Evolutionary conservation across 306 rosid genomes (phyloP).

Genomic region (Betula pendula): DNA sequence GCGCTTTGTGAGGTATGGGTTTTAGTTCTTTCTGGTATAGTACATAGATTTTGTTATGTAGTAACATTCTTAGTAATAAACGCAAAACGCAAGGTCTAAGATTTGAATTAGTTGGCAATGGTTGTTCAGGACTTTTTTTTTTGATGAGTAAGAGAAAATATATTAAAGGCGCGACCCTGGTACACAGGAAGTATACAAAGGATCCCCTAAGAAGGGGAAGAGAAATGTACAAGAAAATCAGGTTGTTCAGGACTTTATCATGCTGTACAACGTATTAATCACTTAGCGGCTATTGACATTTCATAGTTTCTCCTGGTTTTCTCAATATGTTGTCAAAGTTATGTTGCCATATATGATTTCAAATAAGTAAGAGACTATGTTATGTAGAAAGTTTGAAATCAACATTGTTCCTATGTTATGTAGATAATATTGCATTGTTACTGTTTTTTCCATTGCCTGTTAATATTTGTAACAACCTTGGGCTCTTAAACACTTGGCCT

Average conservation of each 20-base stretch:
- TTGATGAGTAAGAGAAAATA: too few species aligned
- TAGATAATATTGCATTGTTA: not conserved
- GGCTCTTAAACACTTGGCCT: not conserved
- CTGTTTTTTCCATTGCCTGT: not conserved
- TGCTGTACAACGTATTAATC: not conserved
- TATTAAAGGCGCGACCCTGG: too few species aligned
- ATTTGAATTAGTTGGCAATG: not conserved
- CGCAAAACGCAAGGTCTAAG: slow-evolving; percentile 1
- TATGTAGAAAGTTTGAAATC: not conserved
- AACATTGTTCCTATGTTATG: not conserved
- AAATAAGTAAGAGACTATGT: not conserved
- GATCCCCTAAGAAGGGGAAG: too few species aligned
- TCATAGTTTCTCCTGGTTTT: too few species aligned
- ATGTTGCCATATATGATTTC: not conserved
- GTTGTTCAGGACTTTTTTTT: not conserved
- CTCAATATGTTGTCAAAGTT: not conserved
- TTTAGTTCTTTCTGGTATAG: not conserved
- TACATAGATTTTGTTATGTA: not conserved
- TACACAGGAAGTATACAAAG: too few species aligned
- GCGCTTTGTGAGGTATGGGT: slow-evolving; percentile 74
- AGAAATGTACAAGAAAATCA: too few species aligned
- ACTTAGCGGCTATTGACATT: not conserved
- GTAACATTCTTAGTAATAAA: not conserved
- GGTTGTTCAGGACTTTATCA: not conserved
- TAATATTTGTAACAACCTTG: not conserved